A percentile compares a stretch with the other conserved stretches of the same genome.
Conservation (phyloP, 1,284 basidiomycete species). For the Ganoderma resinaceum region DNA sequence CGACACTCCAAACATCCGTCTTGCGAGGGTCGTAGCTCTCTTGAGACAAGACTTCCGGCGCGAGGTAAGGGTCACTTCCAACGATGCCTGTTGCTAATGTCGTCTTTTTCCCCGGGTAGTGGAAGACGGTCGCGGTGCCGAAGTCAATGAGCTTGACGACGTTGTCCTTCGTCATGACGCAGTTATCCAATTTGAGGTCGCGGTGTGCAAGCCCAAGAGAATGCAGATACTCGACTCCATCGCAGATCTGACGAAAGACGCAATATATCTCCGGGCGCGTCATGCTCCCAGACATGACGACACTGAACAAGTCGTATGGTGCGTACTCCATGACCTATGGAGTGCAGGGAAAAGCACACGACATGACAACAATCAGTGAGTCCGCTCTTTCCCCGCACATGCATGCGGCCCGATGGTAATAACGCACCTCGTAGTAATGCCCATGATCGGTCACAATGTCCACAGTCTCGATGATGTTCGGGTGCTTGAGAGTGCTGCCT, state of each 20-base stretch:
- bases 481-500: constrained; percentile 93
- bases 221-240: constrained; percentile 98
- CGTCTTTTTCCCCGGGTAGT: constrained; percentile 92
- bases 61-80: constrained; percentile 97
- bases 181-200: constrained; percentile 99
- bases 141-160: constrained; percentile 99
- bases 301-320: constrained; percentile 97
- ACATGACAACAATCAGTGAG: constrained; percentile 26
- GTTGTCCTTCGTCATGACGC: constrained; percentile 95
- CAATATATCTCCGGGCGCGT: constrained; percentile 98
- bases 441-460: constrained; percentile 99
- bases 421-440: constrained; percentile 93
- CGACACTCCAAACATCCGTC: constrained; percentile 98
- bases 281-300: constrained; percentile 99
- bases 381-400: constrained; percentile 1
- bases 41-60: constrained; percentile 90
- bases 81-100: constrained; percentile 90
- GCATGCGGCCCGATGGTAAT: not conserved
- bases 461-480: constrained; percentile 98
- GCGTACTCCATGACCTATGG: constrained; percentile 98
- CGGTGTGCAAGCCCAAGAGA: constrained; percentile 97
- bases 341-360: constrained; percentile 15
- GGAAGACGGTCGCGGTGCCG: constrained; percentile 98
- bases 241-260: constrained; percentile 98
- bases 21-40: constrained; percentile 94